A percentile compares a stretch with the other conserved stretches of the same genome.
Evolutionary conservation across 2,329 filamentous ascomycete species (phyloP).

Genomic region (Diaporthe humulicola): DNA sequence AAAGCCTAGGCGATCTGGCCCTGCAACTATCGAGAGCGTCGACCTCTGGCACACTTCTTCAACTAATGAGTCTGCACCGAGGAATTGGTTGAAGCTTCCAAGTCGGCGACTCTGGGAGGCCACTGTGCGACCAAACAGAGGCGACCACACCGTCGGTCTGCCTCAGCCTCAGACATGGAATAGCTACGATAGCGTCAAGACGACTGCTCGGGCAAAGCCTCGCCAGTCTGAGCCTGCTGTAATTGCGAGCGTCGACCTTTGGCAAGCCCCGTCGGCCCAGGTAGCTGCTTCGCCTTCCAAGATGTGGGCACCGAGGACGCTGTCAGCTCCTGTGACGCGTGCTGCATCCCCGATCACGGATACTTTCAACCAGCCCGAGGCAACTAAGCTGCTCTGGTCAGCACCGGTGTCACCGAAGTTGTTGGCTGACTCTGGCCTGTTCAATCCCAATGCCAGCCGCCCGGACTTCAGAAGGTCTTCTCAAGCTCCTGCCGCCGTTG

Average conservation of each 20-base stretch:
- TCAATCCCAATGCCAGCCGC: constrained; percentile 43
- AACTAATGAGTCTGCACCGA: neutral
- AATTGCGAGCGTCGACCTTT: constrained; percentile 42
- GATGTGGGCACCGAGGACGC: constrained; percentile 25
- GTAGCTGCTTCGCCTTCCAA: constrained; percentile 6
- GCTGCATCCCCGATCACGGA: neutral
- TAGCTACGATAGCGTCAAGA: constrained; percentile 30
- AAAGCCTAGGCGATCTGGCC: constrained; percentile 47
- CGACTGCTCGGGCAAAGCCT: constrained; percentile 38
- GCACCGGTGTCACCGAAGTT: constrained; percentile 35
- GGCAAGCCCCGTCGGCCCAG: constrained; percentile 37
- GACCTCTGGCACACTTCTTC: constrained; percentile 49
- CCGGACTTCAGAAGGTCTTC: constrained; percentile 47
- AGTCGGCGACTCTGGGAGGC: constrained; percentile 34
- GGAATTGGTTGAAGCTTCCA: constrained; percentile 14
- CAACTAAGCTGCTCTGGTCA: constrained; percentile 40
- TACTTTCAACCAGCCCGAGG: neutral
- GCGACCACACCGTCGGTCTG: constrained; percentile 38
- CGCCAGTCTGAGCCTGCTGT: constrained; percentile 33
- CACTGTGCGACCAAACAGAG: constrained; percentile 3
- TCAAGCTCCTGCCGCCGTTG: constrained; percentile 50
- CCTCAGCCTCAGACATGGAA: constrained; percentile 41
- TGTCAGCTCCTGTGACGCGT: constrained; percentile 2
- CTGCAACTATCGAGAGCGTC: constrained; percentile 51
- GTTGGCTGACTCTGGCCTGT: constrained; percentile 43